Evolutionary conservation across 2,329 filamentous ascomycete genomes (phyloP).

Genomic region (Fusarium anguioides): DNA sequence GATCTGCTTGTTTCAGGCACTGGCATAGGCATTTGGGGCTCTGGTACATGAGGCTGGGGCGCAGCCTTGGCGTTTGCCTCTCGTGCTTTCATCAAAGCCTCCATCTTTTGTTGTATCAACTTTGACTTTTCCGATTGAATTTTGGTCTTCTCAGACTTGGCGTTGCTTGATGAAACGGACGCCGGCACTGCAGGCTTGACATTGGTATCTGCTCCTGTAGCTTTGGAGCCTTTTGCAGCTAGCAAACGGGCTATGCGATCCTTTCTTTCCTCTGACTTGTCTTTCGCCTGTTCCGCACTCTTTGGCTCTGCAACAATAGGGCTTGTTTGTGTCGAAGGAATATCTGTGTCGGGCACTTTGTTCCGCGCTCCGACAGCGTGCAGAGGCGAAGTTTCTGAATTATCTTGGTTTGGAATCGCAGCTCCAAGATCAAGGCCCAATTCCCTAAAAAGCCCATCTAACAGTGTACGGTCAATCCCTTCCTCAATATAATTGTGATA

Average conservation of each 20-base stretch:
- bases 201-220: slow-evolving; percentile 27
- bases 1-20: slow-evolving; percentile 14
- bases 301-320: background rate
- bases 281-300: slow-evolving; percentile 61
- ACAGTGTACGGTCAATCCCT: slow-evolving; percentile 72
- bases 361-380: background rate
- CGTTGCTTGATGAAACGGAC: slow-evolving; percentile 38
- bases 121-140: slow-evolving; percentile 75
- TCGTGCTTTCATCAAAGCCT: slow-evolving; percentile 73
- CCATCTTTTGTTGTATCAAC: slow-evolving; percentile 80
- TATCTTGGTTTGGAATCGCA: background rate
- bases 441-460: slow-evolving; percentile 75
- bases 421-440: slow-evolving; percentile 66
- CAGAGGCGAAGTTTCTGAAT: background rate
- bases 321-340: background rate
- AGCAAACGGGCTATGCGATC: slow-evolving; percentile 81
- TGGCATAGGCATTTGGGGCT: background rate
- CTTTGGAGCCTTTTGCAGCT: slow-evolving; percentile 75
- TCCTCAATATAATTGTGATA: slow-evolving; percentile 80
- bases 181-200: background rate
- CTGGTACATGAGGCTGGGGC: background rate
- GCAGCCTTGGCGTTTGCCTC: slow-evolving; percentile 53
- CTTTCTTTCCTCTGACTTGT: slow-evolving; percentile 71
- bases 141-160: slow-evolving; percentile 34
- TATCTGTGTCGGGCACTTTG: background rate